Evolutionary conservation across 352 stramenopile genomes (phyloP).

Genomic region (Phytophthora brassicae): DNA sequence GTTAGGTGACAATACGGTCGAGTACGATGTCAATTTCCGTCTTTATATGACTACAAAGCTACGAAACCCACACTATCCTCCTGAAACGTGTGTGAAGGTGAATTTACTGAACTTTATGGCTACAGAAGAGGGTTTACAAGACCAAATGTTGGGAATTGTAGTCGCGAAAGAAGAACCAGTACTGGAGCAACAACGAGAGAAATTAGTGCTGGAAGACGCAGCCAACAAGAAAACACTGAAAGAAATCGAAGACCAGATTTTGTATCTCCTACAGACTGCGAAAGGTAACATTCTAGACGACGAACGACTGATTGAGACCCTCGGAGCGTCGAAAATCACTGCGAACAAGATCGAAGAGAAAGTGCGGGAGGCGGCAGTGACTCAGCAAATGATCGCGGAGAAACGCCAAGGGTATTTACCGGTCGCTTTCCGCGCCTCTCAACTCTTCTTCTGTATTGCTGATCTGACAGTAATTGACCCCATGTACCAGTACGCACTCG

Average conservation of each 20-base stretch:
- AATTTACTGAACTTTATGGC: conserved; percentile 98
- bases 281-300: conserved; percentile 96
- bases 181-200: conserved; percentile 91
- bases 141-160: conserved; percentile 96
- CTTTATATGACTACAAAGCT: conserved; percentile 96
- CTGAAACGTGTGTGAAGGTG: conserved; percentile 96
- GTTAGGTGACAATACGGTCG: conserved; percentile 93
- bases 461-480: conserved; percentile 92
- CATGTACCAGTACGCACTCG: conserved; percentile 97
- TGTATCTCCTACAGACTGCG: conserved; percentile 91
- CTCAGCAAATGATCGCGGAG: conserved; percentile 92
- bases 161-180: conserved; percentile 93
- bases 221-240: conserved; percentile 95
- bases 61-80: conserved; percentile 93
- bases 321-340: conserved; percentile 92
- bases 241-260: conserved; percentile 96
- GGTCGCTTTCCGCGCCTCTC: conserved; percentile 88
- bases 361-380: conserved; percentile 91
- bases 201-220: conserved; percentile 94
- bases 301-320: conserved; percentile 93
- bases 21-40: conserved; percentile 93
- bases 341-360: conserved; percentile 95
- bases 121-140: conserved; percentile 93
- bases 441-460: conserved; percentile 95
- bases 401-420: conserved; percentile 91